Base-by-base conservation (phyloP, 2,329 filamentous ascomycete species). In the Cercospora brassicicola region DNA sequence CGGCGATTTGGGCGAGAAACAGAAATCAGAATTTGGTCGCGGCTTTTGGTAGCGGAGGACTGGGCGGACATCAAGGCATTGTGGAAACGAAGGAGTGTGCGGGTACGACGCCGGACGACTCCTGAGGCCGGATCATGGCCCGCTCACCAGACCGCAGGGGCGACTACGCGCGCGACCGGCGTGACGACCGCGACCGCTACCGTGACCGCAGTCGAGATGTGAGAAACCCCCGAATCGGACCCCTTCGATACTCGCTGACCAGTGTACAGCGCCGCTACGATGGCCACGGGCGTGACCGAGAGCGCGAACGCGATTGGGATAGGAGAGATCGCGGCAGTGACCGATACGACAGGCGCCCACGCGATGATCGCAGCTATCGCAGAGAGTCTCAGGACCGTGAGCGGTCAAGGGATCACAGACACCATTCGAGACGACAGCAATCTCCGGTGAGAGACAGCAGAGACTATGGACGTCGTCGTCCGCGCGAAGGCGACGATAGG, bases 401-500 rank as follows among this genome's bases (percentile, higher is more conserved):
- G 42, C 65, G 71, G 67, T 68, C 67, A 63, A 72, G 73, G 48
- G 71, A 74, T 53, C 62, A 72, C 63, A 90, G 89, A 79, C 48
- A 64, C 23, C 31, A 64, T 30, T 53, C 31, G 28, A 42, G 62
- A 33, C 62, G 48, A 42, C 51, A 64, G 20, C 48, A 51, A 67
- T 70, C 71, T 59, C 63, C 68, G 68, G 69, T 70, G 69, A 73
- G 71, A 71, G 67, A 65, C 51, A 48, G 42, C 13, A 65, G 60
- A 48, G 79, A 85, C 36, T 23, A 30, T 33, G 64, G 76, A 88
- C 89, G 79, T 86, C 84, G 81, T 89, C 86, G 84, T 48, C 61
- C 57, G 26, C 87, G 86, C 78, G 90, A 89, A 39, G 59, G 62
- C 69, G 68, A 73, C 59, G 68, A 73, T 67, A 42, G 59, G 68